Base-by-base conservation (phyloP, 2,329 filamentous ascomycete species). In the Sarocladium brachiariae region DNA sequence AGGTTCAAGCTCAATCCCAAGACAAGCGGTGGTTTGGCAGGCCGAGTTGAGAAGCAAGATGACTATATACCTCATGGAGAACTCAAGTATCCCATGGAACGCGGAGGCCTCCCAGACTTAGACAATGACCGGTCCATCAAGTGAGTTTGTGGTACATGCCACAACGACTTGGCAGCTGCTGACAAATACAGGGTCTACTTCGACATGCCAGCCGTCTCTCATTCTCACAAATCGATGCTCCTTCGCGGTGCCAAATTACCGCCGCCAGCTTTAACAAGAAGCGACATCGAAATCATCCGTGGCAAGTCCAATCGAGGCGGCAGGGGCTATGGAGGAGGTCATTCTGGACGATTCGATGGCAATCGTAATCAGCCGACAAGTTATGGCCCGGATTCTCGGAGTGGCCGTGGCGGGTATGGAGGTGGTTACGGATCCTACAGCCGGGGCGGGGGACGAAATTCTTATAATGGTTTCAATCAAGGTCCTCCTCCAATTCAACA, bases 221-320 rank as follows among this genome's bases (percentile, higher is more conserved):
- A 88, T 59, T 73, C 81, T 4, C 93, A 99, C 70, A 96, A 96
- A 65, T 96, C 91, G 5, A 95, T 96, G 87, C 78, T 99, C 13
- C 76, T 99, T 31, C 84, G 89, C 2, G 93, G 93, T 11, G 83
- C 91, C 34, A 83, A 85, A 59, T 76, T 91, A 51, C 81, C 87
- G 4, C 70, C 77, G 2, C 81, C 88, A 2, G 85, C 82, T 9
- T 78, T 99, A 1, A 86, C 87, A 52, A 77, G 80, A 30, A 80
- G 78, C 52, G 91, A 96, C 61, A 81, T 92, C 50, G 85, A 91
- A 56, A 76, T 79, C 7, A 78, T 91, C 38, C 81, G 83, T 62
- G 76, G 78, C 50, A 84, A 86, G 63, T 73, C 84, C 30, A 73
- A 78, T 50, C 77, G 80, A 53, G 75, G 55, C 9, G 66, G 65